Conservation (phyloP, 306 rosid species). For the Phaseolus lunatus region DNA sequence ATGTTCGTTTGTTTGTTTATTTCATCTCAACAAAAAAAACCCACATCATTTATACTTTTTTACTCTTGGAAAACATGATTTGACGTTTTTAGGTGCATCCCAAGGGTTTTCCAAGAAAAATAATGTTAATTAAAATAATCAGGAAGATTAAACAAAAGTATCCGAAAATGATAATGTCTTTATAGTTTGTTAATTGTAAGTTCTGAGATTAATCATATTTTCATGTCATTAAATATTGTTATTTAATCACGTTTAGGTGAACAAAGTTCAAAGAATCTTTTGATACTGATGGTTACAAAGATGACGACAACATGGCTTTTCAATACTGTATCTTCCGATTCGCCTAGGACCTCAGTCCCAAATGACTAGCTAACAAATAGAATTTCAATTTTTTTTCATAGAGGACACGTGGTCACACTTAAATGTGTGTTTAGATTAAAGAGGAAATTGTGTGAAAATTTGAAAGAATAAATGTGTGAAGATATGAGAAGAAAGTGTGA, state of each 20-base stretch:
- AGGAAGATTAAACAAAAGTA: background rate
- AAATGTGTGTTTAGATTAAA: too few species aligned
- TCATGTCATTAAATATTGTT: background rate
- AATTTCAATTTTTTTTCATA: background rate
- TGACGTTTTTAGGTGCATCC: background rate
- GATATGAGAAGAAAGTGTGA: too few species aligned
- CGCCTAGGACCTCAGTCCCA: background rate
- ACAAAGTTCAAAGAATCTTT: conserved; percentile 6
- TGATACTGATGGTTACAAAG: background rate
- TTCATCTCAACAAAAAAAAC: background rate
- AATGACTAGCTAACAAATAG: background rate
- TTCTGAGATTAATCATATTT: conserved; percentile 16
- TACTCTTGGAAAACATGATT: background rate
- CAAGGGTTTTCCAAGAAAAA: background rate
- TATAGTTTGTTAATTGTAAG: background rate
- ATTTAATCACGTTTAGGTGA: conserved; percentile 13
- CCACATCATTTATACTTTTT: background rate
- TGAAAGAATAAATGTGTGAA: too few species aligned
- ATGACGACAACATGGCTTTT: conserved; percentile 6
- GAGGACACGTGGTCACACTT: background rate
- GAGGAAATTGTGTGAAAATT: too few species aligned
- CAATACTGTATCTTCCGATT: conserved; percentile 3
- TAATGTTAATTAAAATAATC: background rate
- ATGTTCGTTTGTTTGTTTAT: background rate
- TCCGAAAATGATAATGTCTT: background rate